Evolutionary conservation across 129 eudicot genomes (phyloP), one percentile per base, ranked within the genome.

Genomic region (Tanacetum coccineum): DNA sequence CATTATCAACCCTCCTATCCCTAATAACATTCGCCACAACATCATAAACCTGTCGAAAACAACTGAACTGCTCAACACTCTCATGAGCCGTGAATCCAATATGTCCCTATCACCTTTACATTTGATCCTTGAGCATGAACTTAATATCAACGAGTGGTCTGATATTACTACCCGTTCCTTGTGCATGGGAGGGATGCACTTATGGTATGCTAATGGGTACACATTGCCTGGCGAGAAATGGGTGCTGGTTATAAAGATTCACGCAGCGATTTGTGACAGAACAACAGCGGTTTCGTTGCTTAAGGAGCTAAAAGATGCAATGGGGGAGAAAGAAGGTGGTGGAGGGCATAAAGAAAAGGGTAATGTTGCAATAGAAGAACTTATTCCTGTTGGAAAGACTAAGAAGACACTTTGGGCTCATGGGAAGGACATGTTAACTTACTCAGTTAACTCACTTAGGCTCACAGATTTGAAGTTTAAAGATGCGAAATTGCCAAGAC

Each of bases 341-440:
- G 72, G 59, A 4, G 73, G 78, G 70, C 25, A 61, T 69, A 73
- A 65, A 39, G 82, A 76, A 61, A 79, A 78, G 72, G 84, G 82
- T 53, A 76, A 71, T 48, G 52, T 67, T 68, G 90, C 84, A 64
- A 85, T 85, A 9, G 90, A 85, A 55, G 79, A 70, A 32, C 79
- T 85, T 66, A 66, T 85, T 51, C 90, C 87, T 1, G 20, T 40
- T 63, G 90, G 84, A 61, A 62, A 65, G 74, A 53, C 75, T 30
- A 85, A 85, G 68, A 85, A 85, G 78, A 59, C 87, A 18, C 12
- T 85, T 28, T 85, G 87, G 90, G 84, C 82, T 1, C 84, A 79
- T 78, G 90, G 90, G 58, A 13, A 75, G 72, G 90, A 85, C 70
- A 76, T 69, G 82, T 28, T 85, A 15, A 76, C 82, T 10, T 85